Evolutionary conservation across 169 alveolate genomes (phyloP), one percentile per base, ranked within the genome.

Genomic region (Eimeria maxima): DNA sequence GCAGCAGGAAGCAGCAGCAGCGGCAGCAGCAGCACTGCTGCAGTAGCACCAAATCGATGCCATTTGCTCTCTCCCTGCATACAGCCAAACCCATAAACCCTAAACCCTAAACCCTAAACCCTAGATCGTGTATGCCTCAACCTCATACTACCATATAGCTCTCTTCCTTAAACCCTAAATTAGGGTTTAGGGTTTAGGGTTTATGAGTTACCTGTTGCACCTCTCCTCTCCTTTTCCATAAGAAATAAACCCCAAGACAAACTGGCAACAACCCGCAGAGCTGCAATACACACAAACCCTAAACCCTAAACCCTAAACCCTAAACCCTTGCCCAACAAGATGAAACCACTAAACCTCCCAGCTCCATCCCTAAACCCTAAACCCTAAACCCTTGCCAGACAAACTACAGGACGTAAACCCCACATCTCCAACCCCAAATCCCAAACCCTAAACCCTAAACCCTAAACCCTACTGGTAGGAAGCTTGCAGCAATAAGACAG

Each of bases 181-280:
- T 50, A 50, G 57, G 83, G 83, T 71, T 71, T 78, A 71, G 88
- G 92, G 67, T 14, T 84, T 71, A 87, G 95, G 95, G 83, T 71
- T 71, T 71, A 71, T 47, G 53, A 53, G 27, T 71, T 71, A 71
- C 99, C 0, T 98, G 99, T 84, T 98, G 99, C 60, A 99, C 99
- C 27, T 69, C 42, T 10, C 7, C 27, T 27, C 4, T 22, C 1
- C 42, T 24, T 69, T 47, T 27, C 38, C 50, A 45, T 50, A 81
- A 38, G 13, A 81, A 24, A 53, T 47, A 81, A 8, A 50, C 90
- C 29, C 90, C 90, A 53, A 81, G 22, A 11, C 42, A 69, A 7
- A 81, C 45, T n/a, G 90, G 90, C 45, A 81, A 44, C 63, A 81
- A 22, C 13, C 90, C 90, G 90, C 90, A 81, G 45, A 81, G 73